Evolutionary conservation across 345 rosid species (phyloP).

Genomic region (Schrenkiella parvula): DNA sequence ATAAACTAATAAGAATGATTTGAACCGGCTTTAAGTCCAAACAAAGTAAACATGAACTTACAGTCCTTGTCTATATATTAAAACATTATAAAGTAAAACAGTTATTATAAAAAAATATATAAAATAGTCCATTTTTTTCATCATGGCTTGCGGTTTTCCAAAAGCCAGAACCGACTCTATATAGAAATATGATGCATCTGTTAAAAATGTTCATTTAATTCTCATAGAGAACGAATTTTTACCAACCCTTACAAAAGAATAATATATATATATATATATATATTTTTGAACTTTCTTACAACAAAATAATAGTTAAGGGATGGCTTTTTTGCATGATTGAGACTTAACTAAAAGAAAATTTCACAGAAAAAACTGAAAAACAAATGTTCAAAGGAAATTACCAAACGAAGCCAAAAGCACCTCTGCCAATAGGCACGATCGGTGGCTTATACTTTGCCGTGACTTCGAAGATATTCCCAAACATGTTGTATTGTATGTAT

Average conservation of each 20-base stretch:
- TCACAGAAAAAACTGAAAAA: not conserved
- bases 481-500: conserved; percentile 64
- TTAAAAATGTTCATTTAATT: not conserved
- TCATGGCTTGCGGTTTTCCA: too few relatives aligned
- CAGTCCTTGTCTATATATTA: too few relatives aligned
- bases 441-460: conserved; percentile 84
- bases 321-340: not conserved
- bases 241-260: not conserved
- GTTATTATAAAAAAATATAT: too few relatives aligned
- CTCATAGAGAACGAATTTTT: not conserved
- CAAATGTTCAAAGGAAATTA: conserved; percentile 18
- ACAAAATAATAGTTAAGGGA: not conserved
- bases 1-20: not conserved
- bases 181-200: not conserved
- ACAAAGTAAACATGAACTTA: too few relatives aligned
- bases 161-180: too few relatives aligned
- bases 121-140: too few relatives aligned
- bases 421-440: conserved; percentile 73
- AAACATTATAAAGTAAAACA: too few relatives aligned
- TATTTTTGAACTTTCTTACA: too few relatives aligned
- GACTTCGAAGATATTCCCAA: conserved; percentile 72
- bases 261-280: too few relatives aligned
- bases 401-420: conserved; percentile 90
- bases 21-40: too few relatives aligned
- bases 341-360: not conserved